Evolutionary conservation across 805 yeast genomes (phyloP), one percentile per base, ranked within the genome.

Genomic region (Yamadazyma tumulicola): DNA sequence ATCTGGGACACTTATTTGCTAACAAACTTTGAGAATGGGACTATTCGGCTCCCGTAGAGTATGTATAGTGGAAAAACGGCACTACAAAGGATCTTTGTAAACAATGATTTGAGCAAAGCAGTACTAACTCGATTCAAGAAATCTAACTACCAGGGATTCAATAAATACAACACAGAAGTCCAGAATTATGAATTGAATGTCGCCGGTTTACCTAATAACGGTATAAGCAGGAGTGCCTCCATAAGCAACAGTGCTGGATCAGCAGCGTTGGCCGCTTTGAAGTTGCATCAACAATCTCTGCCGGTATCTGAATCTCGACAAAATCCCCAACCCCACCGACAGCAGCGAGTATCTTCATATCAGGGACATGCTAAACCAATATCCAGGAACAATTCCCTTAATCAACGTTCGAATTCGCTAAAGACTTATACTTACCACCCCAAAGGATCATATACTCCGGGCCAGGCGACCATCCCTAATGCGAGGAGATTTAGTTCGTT

Each of bases 241-340:
- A 46, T 57, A 15, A 42, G 51, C 16, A 51, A 52, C 32, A 49
- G 54, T 16, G 71, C 71, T 16, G 69, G 69, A 13, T 59, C 50
- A 38, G 72, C 71, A 5, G 72, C 71, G 0, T 40, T 52, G 31
- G 70, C 69, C 1, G 71, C 71, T 1, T 45, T 65, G 12, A 52
- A 62, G 35, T 48, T 54, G 39, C 70, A 64, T 44, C 51, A 48
- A 22, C 52, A 46, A 24, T 47, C 42, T 7, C 37, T 31, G 8
- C 44, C 42, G 13, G 29, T 31, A 4, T 18, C 12, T 8, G 16
- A 23, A 13, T 13, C 30, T 14, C 34, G 17, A 26, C 17, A 17
- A 26, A 16, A 31, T n/a, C 19, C 26, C 7, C 23, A 28, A 17
- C 30, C 19, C 11, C 11, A 23, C 14, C 43, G 26, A 21, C 43